Evolutionary conservation across 306 rosid genomes (phyloP).

Genomic region (Pterocarpus macrocarpus): DNA sequence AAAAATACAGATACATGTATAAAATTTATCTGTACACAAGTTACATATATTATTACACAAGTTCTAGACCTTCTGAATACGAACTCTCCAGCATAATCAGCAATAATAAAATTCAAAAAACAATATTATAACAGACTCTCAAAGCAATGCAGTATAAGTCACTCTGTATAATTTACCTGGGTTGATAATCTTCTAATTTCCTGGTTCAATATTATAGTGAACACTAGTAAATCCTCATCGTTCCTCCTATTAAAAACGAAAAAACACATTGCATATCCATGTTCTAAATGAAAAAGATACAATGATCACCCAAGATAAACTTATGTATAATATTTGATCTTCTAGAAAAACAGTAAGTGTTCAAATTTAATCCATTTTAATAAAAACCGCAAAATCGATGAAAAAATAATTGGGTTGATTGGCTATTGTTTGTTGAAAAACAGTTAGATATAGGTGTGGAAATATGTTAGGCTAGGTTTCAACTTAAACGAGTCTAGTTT

Average conservation of each 20-base stretch:
- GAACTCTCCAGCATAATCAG: no score
- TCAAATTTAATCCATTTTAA: no score
- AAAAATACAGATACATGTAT: not conserved
- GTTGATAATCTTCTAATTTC: slow-evolving; percentile 85
- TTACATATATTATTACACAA: not conserved
- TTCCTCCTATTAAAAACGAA: slow-evolving; percentile 72
- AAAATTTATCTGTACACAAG: slow-evolving; percentile 5
- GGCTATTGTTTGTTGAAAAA: no score
- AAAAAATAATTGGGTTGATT: no score
- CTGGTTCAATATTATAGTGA: slow-evolving; percentile 81
- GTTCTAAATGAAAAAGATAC: slow-evolving; percentile 17
- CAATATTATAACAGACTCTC: not conserved
- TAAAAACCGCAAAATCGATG: no score
- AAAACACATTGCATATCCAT: not conserved
- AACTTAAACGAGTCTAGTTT: no score
- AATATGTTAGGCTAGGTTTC: no score
- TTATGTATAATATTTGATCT: not conserved
- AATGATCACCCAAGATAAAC: slow-evolving; percentile 37
- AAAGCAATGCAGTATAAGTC: not conserved
- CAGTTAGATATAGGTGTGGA: no score
- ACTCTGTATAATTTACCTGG: slow-evolving; percentile 65
- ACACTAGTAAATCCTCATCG: slow-evolving; percentile 86
- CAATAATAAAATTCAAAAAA: no score
- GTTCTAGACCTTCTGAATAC: no score
- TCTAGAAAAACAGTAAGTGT: no score